Conservation (phyloP, 2,329 filamentous ascomycete genomes). For the Albophoma yamanashiensis region DNA sequence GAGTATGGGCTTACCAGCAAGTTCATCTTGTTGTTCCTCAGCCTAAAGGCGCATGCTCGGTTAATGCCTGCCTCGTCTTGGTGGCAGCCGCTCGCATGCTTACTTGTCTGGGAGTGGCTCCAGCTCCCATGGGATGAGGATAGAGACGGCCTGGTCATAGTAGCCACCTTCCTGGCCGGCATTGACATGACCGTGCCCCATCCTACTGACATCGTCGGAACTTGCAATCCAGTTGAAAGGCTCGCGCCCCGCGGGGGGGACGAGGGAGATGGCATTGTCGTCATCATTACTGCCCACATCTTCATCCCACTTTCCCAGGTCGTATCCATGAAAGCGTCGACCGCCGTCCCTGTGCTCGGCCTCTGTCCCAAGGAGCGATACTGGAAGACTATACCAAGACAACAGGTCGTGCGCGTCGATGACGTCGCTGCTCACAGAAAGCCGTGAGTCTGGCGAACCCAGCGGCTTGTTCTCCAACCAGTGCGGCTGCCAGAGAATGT, state of each 20-base stretch:
- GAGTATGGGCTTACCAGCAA: slow-evolving; percentile 37
- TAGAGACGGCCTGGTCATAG: slow-evolving; percentile 61
- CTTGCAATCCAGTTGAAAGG: neutral
- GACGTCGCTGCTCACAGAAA: neutral
- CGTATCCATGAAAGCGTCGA: slow-evolving; percentile 54
- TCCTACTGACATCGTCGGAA: neutral
- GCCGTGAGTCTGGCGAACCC: slow-evolving; percentile 4
- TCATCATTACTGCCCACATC: slow-evolving; percentile 67
- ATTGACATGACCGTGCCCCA: neutral
- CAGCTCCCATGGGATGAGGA: slow-evolving; percentile 39
- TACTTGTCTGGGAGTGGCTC: slow-evolving; percentile 35
- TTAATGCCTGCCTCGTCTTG: neutral
- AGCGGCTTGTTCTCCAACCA: neutral
- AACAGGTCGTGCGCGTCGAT: neutral
- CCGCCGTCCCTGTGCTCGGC: slow-evolving; percentile 12
- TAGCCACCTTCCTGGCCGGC: slow-evolving; percentile 19
- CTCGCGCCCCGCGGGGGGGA: slow-evolving; percentile 8
- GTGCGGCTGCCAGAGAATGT: neutral
- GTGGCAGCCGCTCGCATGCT: slow-evolving; percentile 3
- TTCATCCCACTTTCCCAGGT: slow-evolving; percentile 57
- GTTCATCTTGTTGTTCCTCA: slow-evolving; percentile 63
- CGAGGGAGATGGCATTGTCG: slow-evolving; percentile 47
- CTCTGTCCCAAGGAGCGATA: neutral
- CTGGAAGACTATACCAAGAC: neutral
- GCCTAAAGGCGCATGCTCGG: neutral